Evolutionary conservation across 164 flowering plant genomes (phyloP), one percentile per base, ranked within the genome.

Genomic region (Chloranthus sessilifolius): DNA sequence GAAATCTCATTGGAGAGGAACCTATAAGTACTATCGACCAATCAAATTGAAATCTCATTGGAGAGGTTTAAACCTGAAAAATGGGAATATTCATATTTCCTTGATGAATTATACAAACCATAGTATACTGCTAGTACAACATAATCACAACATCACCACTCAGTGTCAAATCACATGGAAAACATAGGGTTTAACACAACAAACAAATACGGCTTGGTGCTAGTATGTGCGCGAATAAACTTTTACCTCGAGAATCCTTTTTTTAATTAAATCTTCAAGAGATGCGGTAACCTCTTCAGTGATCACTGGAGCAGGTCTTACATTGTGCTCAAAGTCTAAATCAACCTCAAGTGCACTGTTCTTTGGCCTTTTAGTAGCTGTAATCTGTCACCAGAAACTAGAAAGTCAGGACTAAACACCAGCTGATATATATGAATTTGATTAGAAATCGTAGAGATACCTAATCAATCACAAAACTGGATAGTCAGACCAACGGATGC

Each of bases 321-420:
- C 80, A 77, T 86, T 92, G 67, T 82, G 95, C 67, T 88, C 95
- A 70, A 82, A 92, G 65, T 92, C 95, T 12, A 92, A 74, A 71
- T 81, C 92, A 59, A 78, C 95, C 71, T 82, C 97, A 30, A 88
- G 62, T n/a, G 94, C 95, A 82, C 96, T 92, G 47, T 92, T 86
- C 65, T 70, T 76, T 22, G 94, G 91, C 64, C 98, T 80, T 65
- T 74, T 77, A 5, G 69, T 51, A 52, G 98, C 98, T 60, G 87
- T 79, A 23, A 88, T 84, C 98, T 92, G 57, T 47, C 33, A 34
- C 19, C 21, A 65, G 24, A 52, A 36, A 61, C n/a, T 44, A 26
- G 21, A 47, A 31, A 41, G 31, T 39, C 9, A 47, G 39, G 33
- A 52, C 1, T 11, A 21, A 12, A 19, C 21, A 30, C 17, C 49